phyloP scores from a whole-genome alignment of 805 yeast genomes.

The Pichia californica region DNA sequence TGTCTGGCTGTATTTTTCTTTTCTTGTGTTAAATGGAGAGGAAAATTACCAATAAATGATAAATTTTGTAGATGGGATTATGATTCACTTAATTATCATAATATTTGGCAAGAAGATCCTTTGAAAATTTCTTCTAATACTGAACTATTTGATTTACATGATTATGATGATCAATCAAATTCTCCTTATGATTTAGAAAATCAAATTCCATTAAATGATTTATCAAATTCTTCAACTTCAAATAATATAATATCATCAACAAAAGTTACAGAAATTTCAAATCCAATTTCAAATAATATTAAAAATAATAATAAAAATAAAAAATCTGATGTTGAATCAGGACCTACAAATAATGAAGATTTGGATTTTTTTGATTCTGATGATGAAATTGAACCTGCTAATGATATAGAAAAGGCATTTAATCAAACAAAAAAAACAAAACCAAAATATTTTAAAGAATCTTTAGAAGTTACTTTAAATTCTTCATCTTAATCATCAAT shows the following conservation, averaged over 20 bases:
- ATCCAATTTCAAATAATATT: not conserved
- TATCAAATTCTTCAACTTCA: conserved; percentile 1
- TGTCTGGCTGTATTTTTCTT: conserved; percentile 68
- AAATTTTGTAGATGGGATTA: conserved; percentile 45
- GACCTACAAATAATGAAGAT: not conserved
- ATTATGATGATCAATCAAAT: not conserved
- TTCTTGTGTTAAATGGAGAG: conserved; percentile 55
- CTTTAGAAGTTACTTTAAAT: conserved; percentile 7
- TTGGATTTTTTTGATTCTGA: not conserved
- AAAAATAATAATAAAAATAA: not conserved
- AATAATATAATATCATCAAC: not conserved
- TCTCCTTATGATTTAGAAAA: conserved; percentile 8
- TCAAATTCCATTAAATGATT: conserved; percentile 8
- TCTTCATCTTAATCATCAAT: no score
- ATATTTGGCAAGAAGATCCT: conserved; percentile 20
- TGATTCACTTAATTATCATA: conserved; percentile 9
- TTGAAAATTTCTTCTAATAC: conserved; percentile 11
- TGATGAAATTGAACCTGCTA: conserved; percentile 8
- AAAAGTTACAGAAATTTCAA: not conserved
- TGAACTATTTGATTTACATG: conserved; percentile 2
- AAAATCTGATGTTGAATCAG: not conserved
- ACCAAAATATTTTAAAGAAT: conserved; percentile 9
- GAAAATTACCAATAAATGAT: conserved; percentile 46
- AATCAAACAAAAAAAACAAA: conserved; percentile 5
- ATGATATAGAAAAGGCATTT: conserved; percentile 6